A percentile compares a stretch with the other conserved stretches of the same genome.
These are phyloP conservation scores for Podospora comata DNA, from an alignment of 495 filamentous ascomycete genomes.

Conservation along the genomic window DNA sequence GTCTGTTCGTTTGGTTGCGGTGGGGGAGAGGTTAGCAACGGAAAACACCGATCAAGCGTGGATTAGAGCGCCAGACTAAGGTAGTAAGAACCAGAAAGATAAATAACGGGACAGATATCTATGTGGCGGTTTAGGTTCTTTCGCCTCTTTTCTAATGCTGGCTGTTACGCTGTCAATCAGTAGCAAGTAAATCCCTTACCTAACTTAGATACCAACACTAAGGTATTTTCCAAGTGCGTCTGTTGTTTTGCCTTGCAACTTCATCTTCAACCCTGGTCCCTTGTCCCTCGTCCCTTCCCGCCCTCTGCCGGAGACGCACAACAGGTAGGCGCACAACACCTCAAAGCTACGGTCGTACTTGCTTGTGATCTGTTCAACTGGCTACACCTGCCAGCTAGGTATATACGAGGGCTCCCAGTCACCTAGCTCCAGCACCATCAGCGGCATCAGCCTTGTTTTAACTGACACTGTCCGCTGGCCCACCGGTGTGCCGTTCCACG, in stretches of 20 bases:
- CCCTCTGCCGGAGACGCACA: neutral
- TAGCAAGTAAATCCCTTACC: neutral
- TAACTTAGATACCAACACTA: neutral
- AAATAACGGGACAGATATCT: neutral
- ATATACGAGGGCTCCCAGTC: neutral
- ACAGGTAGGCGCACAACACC: neutral
- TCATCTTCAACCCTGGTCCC: too few relatives aligned
- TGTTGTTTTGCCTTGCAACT: neutral
- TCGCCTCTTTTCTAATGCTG: neutral
- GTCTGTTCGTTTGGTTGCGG: neutral
- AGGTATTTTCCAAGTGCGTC: neutral
- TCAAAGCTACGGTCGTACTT: neutral
- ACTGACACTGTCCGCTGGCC: neutral
- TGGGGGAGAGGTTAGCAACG: neutral
- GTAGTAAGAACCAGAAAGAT: neutral
- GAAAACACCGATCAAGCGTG: too few relatives aligned
- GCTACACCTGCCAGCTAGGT: neutral
- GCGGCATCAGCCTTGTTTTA: neutral
- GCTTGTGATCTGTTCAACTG: neutral
- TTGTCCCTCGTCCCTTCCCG: neutral
- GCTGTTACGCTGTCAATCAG: neutral
- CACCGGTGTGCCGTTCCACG: neutral
- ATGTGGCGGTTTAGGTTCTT: neutral
- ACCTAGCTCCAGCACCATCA: too few relatives aligned
- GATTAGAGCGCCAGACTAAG: too few relatives aligned